Evolutionary conservation across 2,329 filamentous ascomycete species (phyloP), one percentile per base, ranked within the genome.

Genomic region (Penicillium sp.): DNA sequence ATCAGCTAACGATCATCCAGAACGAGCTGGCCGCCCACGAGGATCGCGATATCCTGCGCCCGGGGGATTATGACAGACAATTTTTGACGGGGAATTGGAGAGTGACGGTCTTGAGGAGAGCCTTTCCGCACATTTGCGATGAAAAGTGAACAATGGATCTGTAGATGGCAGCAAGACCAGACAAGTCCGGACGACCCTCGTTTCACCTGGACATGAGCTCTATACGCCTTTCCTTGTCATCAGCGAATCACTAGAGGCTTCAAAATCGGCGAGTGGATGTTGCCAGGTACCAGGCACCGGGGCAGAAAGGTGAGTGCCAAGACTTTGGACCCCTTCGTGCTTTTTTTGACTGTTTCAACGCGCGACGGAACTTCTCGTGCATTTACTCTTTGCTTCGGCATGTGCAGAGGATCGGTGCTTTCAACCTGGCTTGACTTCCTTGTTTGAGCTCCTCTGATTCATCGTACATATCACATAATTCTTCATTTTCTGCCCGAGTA

Each of bases 11-110:
- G 33, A 16, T 39, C 50, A 50, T 36, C 10, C 45, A 57, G 7
- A 64, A 68, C 24, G 65, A 67, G 29, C 34, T 49, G 2, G 59
- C 64, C 36, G 64, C 12, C 8, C 16, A 21, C 59, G 1, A 60
- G 31, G 52, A 62, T 10, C 28, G 49, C 9, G 64, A 63, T 42
- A 58, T 65, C 18, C 23, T 38, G 34, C 34, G 8, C 34, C 34
- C 1, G 34, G 16, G 4, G 34, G 34, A n/a, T 38, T 38, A 21
- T 38, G 34, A 38, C 34, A 38, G 34, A 38, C 34, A 12, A 38
- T 38, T 5, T 38, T 38, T 18, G 34, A 38, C 21, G 34, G 34
- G 5, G 34, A 38, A 16, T 4, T 18, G 34, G 34, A 21, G 12
- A 21, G n/a, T 38, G 34, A 38, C 7, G 16, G 15, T 38, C 16